Base-by-base conservation (phyloP, 1,284 basidiomycete species). In the Paramarasmius palmivorus region DNA sequence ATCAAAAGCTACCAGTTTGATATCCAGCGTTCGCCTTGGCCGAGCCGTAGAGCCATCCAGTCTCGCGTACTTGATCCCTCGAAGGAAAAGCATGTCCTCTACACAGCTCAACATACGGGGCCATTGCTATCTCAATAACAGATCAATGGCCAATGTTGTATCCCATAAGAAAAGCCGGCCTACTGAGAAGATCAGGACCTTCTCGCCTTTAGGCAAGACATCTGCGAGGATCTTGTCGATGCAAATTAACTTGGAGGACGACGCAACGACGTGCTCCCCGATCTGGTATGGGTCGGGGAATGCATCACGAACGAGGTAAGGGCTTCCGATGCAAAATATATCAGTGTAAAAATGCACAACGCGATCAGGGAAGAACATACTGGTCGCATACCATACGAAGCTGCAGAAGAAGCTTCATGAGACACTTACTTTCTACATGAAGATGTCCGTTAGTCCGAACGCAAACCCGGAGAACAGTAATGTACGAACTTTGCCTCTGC, bases 101-200 rank as follows among this genome's bases (percentile, higher is more conserved):
- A 95, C 73, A 54, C 92, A 78, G 65, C 94, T 90, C 15, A 95
- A 78, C 79, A 95, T 88, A 48, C 91, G 80, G 74, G 82, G 63
- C 9, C 53, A 29, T 20, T 45, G 23, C 48, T 23, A 52, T n/a
- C n/a, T n/a, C n/a, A n/a, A n/a, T n/a, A 54, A 37, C 26, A 38
- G 6, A 42, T 19, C 26, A 29, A n/a, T n/a, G n/a, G n/a, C n/a
- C n/a, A n/a, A n/a, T n/a, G n/a, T n/a, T n/a, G n/a, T n/a, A n/a
- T n/a, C n/a, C n/a, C n/a, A 40, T 5, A 4, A 32, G 4, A 5
- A 34, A 10, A 38, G 4, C 26, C 25, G n/a, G n/a, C 12, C 78
- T 65, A 93, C 92, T 38, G 88, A 88, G 69, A 94, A 95, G 55
- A 95, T 88, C 34, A 95, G 75, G 15, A 92, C 90, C 15, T 89